Percentiles rank a stretch among this genome's conserved stretches.
Conservation (phyloP, 1,139 yeast species). For the Suhomyces ambrosiae region DNA sequence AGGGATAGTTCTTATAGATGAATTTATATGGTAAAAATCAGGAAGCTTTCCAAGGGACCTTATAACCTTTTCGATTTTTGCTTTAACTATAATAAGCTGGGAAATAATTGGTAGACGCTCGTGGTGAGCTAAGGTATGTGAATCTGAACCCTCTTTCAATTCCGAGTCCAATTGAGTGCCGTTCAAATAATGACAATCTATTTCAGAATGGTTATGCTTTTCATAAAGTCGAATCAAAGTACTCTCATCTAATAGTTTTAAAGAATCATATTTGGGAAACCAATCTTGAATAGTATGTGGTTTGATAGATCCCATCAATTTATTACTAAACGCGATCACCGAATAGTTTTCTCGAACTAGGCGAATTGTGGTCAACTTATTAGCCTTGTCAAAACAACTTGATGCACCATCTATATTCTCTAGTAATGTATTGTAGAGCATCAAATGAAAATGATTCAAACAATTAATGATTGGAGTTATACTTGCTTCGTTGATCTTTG, state of each 20-base stretch:
- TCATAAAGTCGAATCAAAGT: not conserved
- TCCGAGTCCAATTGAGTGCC: not conserved
- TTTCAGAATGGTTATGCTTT: conserved; percentile 1
- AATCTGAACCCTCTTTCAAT: too few relatives aligned
- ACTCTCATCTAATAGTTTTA: not conserved
- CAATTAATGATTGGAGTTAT: conserved; percentile 33
- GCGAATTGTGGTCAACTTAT: conserved; percentile 2
- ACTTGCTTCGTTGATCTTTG: conserved; percentile 33
- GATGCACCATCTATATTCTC: conserved; percentile 14
- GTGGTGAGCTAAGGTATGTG: too few relatives aligned
- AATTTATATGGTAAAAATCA: conserved; percentile 5
- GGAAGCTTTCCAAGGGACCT: conserved; percentile 6
- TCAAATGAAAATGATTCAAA: conserved; percentile 24
- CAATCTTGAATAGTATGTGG: not conserved
- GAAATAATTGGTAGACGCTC: not conserved
- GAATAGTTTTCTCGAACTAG: conserved; percentile 11
- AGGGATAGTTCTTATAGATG: conserved; percentile 15
- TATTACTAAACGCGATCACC: not conserved
- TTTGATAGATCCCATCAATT: not conserved
- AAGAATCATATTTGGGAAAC: not conserved
- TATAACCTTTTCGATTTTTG: not conserved
- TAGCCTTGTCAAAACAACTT: conserved; percentile 1
- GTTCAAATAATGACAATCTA: conserved; percentile 1
- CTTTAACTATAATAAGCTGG: not conserved
- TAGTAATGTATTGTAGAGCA: conserved; percentile 19